Base-by-base conservation (phyloP, 2,329 filamentous ascomycete genomes). In the Colletotrichum zoysiae region DNA sequence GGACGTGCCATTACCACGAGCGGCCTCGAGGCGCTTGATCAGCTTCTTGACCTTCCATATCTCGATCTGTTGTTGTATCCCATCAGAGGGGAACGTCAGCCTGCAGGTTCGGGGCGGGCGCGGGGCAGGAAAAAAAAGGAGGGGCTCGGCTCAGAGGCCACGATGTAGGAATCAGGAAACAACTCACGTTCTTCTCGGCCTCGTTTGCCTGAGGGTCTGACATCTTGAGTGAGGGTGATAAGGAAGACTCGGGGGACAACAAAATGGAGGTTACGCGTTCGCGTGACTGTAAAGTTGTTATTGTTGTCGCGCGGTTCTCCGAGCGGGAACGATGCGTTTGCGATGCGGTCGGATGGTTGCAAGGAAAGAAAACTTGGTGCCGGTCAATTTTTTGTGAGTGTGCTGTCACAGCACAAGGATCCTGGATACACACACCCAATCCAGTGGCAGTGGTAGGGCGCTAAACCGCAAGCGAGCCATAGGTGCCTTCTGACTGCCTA, bases 1-100 rank as follows among this genome's bases (percentile, higher is more conserved):
- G 87, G 92, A 95, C 75, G 96, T 99, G 86, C 96, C 96, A 90
- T 99, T 99, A 82, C 96, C 96, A 82, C 97, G 90, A 78, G 97
- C 97, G 74, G 94, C 93, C 85, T 98, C 96, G 79, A 99, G 94
- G 79, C 96, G 93, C 87, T 98, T 99, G 86, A 99, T 97, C 81
- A 99, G 88, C 89, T 99, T 99, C 90, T 99, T 99, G 81, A 99
- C 95, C 92, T 99, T 98, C 93, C 93, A 95, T 86, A 92, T 92
- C 85, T 92, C 90, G 79, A 92, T 92, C 88, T 90, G 76, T 57
- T 76, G 51, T 56, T 42, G 50, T 33, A 57, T 57, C 58, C 46
- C 46, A 55, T 58, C 59, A 57, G 53, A 68, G 44, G 57, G 65
- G 61, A 75, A 76, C 70, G 73, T 70, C 67, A 70, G 71, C 61